A percentile compares a stretch with the other conserved stretches of the same genome.
phyloP scores from a whole-genome alignment of 2,329 filamentous ascomycete genomes.

The Ophiosphaerella korrae region DNA sequence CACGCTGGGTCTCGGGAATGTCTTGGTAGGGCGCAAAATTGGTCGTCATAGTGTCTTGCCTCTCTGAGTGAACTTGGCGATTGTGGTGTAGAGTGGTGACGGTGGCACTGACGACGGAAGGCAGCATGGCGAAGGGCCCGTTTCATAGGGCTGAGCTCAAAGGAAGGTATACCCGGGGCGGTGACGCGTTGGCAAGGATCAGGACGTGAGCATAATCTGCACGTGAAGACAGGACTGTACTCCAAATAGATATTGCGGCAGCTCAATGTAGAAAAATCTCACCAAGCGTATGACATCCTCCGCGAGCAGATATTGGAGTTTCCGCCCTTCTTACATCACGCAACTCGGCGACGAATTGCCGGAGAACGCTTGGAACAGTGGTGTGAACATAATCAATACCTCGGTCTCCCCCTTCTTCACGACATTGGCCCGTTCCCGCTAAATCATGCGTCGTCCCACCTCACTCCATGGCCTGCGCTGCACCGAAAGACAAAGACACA shows the following conservation, averaged over 20 bases:
- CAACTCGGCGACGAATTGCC: not conserved
- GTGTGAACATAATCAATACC: slow-evolving; percentile 2
- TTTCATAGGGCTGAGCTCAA: slow-evolving; percentile 12
- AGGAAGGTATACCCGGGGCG: slow-evolving; percentile 15
- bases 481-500: slow-evolving; percentile 15
- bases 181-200: slow-evolving; percentile 26
- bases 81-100: not conserved
- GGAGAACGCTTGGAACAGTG: not conserved
- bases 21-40: slow-evolving; percentile 97
- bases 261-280: not conserved
- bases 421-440: slow-evolving; percentile 10
- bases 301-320: too few species aligned
- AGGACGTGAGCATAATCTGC: slow-evolving; percentile 3
- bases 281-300: too few species aligned
- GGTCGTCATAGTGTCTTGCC: slow-evolving; percentile 29
- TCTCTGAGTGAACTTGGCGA: not conserved
- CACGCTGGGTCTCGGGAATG: slow-evolving; percentile 81
- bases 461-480: slow-evolving; percentile 31
- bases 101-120: slow-evolving; percentile 1
- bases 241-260: not conserved
- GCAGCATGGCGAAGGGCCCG: not conserved
- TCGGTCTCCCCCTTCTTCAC: slow-evolving; percentile 6
- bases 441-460: slow-evolving; percentile 32
- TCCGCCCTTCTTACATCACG: not conserved
- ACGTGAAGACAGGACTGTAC: slow-evolving; percentile 14